phyloP scores from a whole-genome alignment of 495 filamentous ascomycete species.

The Tuber umbilicatum region DNA sequence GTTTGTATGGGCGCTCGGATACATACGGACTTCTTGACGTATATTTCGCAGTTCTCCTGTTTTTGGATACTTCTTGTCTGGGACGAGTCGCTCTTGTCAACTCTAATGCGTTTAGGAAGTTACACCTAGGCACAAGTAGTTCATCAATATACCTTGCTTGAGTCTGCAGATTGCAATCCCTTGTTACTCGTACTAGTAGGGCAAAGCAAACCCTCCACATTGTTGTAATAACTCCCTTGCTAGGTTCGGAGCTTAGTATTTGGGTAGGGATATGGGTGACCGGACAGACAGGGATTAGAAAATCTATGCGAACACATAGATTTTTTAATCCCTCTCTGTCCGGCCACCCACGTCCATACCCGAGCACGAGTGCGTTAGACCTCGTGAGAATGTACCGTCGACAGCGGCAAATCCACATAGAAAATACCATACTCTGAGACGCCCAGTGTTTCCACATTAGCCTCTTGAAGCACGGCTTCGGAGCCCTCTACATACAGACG shows the following conservation, averaged over 20 bases:
- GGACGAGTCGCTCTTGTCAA: not conserved
- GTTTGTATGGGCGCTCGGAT: too few relatives aligned
- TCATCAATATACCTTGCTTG: constrained; percentile 20
- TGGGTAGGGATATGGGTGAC: too few relatives aligned
- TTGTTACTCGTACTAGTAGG: constrained; percentile 31
- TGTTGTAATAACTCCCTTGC: constrained; percentile 45
- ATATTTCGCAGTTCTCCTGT: too few relatives aligned
- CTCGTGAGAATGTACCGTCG: constrained; percentile 46
- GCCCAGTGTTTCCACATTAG: constrained; percentile 45
- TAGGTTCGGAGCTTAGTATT: constrained; percentile 46
- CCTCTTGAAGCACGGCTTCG: constrained; percentile 42
- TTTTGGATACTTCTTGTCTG: not conserved
- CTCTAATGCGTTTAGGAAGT: constrained; percentile 26
- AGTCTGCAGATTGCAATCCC: constrained; percentile 34
- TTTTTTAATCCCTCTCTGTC: too few relatives aligned
- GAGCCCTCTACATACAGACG: constrained; percentile 44
- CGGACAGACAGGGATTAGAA: too few relatives aligned
- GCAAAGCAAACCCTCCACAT: constrained; percentile 25
- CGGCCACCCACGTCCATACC: too few relatives aligned
- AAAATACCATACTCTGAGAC: constrained; percentile 44
- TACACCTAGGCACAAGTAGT: constrained; percentile 4
- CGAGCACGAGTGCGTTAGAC: constrained; percentile 12
- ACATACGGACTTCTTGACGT: too few relatives aligned
- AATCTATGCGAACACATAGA: too few relatives aligned
- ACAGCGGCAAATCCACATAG: constrained; percentile 47